Conservation (phyloP, 73 alveolate species). For the Tetrahymena borealis region DNA sequence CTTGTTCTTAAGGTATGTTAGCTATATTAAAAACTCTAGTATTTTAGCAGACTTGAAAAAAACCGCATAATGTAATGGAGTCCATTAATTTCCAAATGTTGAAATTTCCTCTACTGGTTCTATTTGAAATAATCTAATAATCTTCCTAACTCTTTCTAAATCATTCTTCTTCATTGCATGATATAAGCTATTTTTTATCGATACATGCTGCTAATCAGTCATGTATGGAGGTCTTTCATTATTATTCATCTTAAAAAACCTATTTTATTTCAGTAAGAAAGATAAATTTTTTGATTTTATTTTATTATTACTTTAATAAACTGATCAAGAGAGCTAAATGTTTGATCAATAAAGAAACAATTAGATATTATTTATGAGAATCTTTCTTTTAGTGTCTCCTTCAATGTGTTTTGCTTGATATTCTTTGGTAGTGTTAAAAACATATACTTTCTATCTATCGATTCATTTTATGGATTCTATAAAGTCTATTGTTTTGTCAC, state of each 20-base stretch:
- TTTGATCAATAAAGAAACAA: background rate
- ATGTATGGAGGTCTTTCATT: background rate
- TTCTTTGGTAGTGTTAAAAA: too few species aligned
- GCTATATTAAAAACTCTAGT: background rate
- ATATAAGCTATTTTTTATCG: background rate
- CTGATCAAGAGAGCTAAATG: too few species aligned
- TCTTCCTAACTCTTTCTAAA: background rate
- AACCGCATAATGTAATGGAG: background rate
- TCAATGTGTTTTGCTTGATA: too few species aligned
- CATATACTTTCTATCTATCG: too few species aligned
- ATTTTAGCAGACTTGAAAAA: background rate
- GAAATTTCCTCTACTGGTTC: background rate
- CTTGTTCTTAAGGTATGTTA: background rate
- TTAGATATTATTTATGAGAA: background rate
- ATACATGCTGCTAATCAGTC: background rate
- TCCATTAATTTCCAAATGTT: background rate
- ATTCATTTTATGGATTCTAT: too few species aligned
- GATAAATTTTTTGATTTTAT: too few species aligned
- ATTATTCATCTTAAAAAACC: background rate
- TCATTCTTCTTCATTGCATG: background rate
- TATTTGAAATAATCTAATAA: background rate
- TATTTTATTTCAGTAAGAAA: background rate
- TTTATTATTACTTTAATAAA: too few species aligned
- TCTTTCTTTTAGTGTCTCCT: background rate
- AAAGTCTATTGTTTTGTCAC: background rate